Evolutionary conservation across 2,329 filamentous ascomycete genomes (phyloP).

Genomic region (Calonectria ilicicola): DNA sequence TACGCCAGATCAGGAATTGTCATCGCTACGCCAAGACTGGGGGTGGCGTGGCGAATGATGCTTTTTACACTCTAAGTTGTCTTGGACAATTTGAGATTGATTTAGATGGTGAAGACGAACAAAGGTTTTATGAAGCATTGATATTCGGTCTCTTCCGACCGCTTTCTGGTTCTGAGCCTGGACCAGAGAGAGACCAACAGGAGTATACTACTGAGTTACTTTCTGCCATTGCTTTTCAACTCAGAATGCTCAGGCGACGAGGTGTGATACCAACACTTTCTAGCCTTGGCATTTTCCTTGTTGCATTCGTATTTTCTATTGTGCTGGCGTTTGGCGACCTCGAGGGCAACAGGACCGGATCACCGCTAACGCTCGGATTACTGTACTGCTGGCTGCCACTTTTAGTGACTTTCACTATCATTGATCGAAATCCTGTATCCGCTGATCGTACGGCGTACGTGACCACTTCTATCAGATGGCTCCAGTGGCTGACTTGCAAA

Average conservation of each 20-base stretch:
- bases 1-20: neutral
- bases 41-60: neutral
- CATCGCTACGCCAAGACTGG: neutral
- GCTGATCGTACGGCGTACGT: constrained; percentile 6
- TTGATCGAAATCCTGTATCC: constrained; percentile 16
- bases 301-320: constrained; percentile 10
- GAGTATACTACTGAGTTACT: neutral
- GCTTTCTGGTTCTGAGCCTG: neutral
- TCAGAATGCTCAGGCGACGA: constrained; percentile 1
- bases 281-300: constrained; percentile 9
- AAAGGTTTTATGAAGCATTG: neutral
- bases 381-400: constrained; percentile 11
- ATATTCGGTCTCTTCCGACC: neutral
- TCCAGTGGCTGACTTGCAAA: neutral
- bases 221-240: constrained; percentile 3
- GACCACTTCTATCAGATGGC: fast-evolving
- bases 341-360: neutral
- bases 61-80: neutral
- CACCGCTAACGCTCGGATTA: neutral
- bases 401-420: constrained; percentile 17
- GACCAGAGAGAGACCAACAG: neutral
- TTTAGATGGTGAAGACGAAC: neutral
- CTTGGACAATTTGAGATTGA: neutral
- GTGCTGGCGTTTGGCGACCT: constrained; percentile 8
- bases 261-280: constrained; percentile 5